These are phyloP conservation scores for Luffa aegyptiaca DNA, from an alignment of 306 rosid species.

Conservation along the genomic window DNA sequence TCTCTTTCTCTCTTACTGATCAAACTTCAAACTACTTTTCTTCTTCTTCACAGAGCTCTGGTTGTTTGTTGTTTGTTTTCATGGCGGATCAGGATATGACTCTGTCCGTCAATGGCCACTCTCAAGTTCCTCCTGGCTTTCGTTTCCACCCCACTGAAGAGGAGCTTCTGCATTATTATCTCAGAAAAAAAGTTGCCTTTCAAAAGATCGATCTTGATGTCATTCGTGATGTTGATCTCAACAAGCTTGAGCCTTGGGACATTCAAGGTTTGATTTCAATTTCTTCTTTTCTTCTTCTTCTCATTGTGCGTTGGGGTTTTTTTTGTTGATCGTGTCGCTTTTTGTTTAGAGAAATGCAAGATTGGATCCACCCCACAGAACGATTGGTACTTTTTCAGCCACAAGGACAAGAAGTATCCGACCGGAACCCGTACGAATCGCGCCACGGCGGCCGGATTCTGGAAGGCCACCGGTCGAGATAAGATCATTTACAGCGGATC, in stretches of 20 bases:
- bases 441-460: conserved; percentile 48
- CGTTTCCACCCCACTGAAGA: conserved; percentile 55
- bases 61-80: not conserved
- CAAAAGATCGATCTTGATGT: conserved; percentile 53
- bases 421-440: conserved; percentile 55
- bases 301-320: not conserved
- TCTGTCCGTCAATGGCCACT: conserved; percentile 43
- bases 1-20: not conserved
- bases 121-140: conserved; percentile 48
- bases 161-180: conserved; percentile 53
- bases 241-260: conserved; percentile 63
- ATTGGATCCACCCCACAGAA: conserved; percentile 53
- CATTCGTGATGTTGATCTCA: conserved; percentile 49
- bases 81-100: conserved; percentile 25
- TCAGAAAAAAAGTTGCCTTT: conserved; percentile 42
- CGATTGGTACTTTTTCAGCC: conserved; percentile 60
- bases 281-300: not conserved
- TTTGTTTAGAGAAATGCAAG: conserved; percentile 37
- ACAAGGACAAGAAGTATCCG: conserved; percentile 53
- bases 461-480: conserved; percentile 60
- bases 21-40: not conserved
- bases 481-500: conserved; percentile 40
- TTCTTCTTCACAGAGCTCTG: not conserved
- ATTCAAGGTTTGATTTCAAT: conserved; percentile 33
- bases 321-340: no score